Base-by-base conservation (phyloP, 2,329 filamentous ascomycete species). In the Colletotrichum echinochloae region DNA sequence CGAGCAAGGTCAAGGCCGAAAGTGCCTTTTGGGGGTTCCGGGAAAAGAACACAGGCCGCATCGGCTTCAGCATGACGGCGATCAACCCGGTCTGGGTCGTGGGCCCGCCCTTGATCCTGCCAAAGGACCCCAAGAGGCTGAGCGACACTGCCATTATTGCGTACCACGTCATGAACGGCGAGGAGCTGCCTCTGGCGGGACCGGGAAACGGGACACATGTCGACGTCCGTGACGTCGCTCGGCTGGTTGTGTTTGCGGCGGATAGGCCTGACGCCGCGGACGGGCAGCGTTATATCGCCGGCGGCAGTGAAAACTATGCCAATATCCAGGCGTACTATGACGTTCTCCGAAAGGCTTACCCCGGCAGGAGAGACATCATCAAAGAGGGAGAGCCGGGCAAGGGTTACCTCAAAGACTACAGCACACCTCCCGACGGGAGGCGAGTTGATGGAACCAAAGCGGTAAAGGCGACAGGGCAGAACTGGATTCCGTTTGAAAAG, bases 1-100 rank as follows among this genome's bases (percentile, higher is more conserved):
- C 78, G 2, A 77, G 77, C 59, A 81, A 82, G 71, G 70, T 74
- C 1, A 73, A 70, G 14, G 78, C 74, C 1, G 80, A 81, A 64
- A 75, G 75, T 48, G 76, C 73, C 6, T 65, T 79, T 4, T 79
- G 77, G 77, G 76, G 76, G 20, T 78, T 77, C 55, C 60, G 73
- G 8, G 69, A 77, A 3, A 72, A 77, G 23, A 66, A 75, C 9
- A 75, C 76, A 1, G 77, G 74, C 0, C 54, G 72, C 11, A 79
- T 77, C 60, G 54, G 37, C 2, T 62, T 78, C 46, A 79, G 78
- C 51, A 71, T 71, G 68, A 55, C 65, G 37, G 54, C 57, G 5
- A 33, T 71, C 18, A 71, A 71, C n/a, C 68, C 68, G 16, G 51
- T 69, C n/a, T 71, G 65, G 64, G 68, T 71, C 1, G 57, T 44